Evolutionary conservation across 306 rosid genomes (phyloP).

Genomic region (Senna tora): DNA sequence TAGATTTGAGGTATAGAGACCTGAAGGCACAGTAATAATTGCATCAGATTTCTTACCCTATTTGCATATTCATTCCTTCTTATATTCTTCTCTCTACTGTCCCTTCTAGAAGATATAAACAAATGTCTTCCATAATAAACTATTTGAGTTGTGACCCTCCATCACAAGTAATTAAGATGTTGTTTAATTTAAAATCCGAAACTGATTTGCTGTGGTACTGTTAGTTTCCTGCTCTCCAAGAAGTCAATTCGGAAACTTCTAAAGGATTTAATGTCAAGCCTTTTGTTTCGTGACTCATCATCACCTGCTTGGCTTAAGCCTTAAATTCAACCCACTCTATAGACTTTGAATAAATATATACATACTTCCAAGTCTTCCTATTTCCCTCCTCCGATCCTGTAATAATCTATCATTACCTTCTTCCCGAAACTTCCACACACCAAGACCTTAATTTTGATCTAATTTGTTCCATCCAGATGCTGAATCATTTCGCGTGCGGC

Average conservation of each 20-base stretch:
- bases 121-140: constrained; percentile 1
- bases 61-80: too few relatives aligned
- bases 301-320: constrained; percentile 24
- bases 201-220: constrained; percentile 32
- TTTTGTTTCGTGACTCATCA: constrained; percentile 49
- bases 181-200: background rate
- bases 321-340: constrained; percentile 26
- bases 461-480: constrained; percentile 38
- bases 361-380: background rate
- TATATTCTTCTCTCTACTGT: too few relatives aligned
- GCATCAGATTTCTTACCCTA: too few relatives aligned
- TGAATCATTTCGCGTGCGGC: constrained; percentile 63
- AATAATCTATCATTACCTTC: constrained; percentile 32
- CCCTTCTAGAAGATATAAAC: constrained; percentile 46
- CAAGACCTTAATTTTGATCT: background rate
- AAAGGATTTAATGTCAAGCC: constrained; percentile 32
- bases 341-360: background rate
- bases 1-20: too few relatives aligned
- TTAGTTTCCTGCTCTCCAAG: constrained; percentile 32
- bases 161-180: constrained; percentile 39
- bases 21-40: too few relatives aligned
- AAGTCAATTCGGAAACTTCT: constrained; percentile 64
- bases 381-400: constrained; percentile 1
- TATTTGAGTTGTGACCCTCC: constrained; percentile 13
- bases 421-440: constrained; percentile 13